These are phyloP conservation scores for Vararia minispora DNA, from an alignment of 768 basidiomycete genomes.

Conservation along the genomic window DNA sequence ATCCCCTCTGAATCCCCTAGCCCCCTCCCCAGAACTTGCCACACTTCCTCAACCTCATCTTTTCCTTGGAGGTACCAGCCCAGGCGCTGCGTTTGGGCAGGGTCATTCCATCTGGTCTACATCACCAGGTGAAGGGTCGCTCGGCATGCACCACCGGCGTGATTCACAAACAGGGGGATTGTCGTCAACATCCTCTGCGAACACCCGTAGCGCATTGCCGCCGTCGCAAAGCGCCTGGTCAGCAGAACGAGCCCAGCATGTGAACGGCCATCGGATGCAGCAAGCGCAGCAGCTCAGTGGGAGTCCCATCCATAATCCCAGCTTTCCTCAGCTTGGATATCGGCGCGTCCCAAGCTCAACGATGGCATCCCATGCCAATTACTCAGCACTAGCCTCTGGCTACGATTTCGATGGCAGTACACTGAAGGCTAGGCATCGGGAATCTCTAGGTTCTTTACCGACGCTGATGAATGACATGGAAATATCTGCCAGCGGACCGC, in stretches of 20 bases:
- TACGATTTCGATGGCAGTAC: no score
- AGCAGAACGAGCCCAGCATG: not conserved
- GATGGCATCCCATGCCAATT: no score
- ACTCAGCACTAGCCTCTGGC: no score
- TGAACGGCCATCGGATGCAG: not conserved
- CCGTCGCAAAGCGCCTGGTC: conserved; percentile 1
- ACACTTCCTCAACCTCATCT: conserved; percentile 31
- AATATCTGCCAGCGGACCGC: not conserved
- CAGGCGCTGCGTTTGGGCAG: conserved; percentile 24
- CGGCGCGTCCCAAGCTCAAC: no score
- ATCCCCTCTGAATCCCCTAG: conserved; percentile 6
- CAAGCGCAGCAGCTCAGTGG: no score
- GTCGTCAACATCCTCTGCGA: conserved; percentile 3
- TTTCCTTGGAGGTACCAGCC: conserved; percentile 31
- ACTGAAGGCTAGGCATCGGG: no score
- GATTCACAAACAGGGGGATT: conserved; percentile 1
- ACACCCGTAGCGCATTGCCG: conserved; percentile 1
- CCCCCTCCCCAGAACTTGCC: conserved; percentile 12
- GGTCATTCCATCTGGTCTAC: conserved; percentile 60
- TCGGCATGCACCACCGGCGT: conserved; percentile 10
- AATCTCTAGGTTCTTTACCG: conserved; percentile 1
- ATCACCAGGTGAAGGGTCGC: conserved; percentile 32
- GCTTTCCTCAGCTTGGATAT: no score
- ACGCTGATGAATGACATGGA: conserved; percentile 1
- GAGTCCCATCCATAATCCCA: no score